Base-by-base conservation (phyloP, 768 basidiomycete genomes). In the Austroboletus festivus region DNA sequence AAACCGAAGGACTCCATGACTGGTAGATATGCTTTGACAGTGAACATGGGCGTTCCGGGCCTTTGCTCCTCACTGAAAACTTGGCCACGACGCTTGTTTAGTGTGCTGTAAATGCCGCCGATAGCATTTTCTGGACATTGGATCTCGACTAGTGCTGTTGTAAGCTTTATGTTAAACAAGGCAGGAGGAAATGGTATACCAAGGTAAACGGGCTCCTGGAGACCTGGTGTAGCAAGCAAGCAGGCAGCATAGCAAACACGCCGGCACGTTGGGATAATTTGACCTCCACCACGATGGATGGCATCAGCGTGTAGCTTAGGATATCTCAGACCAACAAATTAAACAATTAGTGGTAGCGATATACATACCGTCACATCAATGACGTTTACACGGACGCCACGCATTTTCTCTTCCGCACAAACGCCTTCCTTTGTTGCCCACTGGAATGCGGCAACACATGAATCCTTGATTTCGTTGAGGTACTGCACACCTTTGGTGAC, bases 391-490 rank as follows among this genome's bases (percentile, higher is more conserved):
- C 96, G 91, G 62, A 95, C 80, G 75, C 94, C 94, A 76, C 96
- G 93, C 94, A 99, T 95, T 71, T 88, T 92, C 80, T 99, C 96
- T 67, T 98, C 96, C 46, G 85, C 85, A 63, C 87, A 83, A 59
- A 90, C 94, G 80, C 93, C 93, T 72, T 98, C 95, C 80, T 96
- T 98, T 49, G 92, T 90, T 38, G 96, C 96, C 96, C 94, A 98
- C 73, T 98, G 96, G 86, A 98, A 91, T 40, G 93, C 94, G 59
- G 96, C 95, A 69, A 99, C 82, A 69, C 93, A 96, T 57, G 96
- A 98, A 71, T 99, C 96, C 80, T 99, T 98, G 80, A 99, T 99
- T 82, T 99, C 96, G 69, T 93, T 95, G 54, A 99, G 76, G 77
- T 96, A 98, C 67, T 99, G 96, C 50, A 96, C 93, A 77, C 93